Evolutionary conservation across 768 basidiomycete species (phyloP).

Genomic region (Lactarius sanguifluus): DNA sequence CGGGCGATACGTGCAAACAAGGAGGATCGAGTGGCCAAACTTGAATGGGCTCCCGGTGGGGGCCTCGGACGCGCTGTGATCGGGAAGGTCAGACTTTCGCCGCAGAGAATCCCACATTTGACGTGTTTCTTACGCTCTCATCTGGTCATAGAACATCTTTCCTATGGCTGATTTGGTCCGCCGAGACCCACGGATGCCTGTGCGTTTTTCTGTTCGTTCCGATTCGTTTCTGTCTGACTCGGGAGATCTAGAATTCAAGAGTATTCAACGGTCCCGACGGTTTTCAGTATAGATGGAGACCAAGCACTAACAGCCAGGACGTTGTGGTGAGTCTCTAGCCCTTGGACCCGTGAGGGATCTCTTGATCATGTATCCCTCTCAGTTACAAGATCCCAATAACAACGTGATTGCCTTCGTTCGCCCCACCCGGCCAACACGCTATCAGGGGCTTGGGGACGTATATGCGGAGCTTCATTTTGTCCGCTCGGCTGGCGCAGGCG

Average conservation of each 20-base stretch:
- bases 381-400: slow-evolving; percentile 73
- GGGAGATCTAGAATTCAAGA: slow-evolving; percentile 39
- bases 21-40: slow-evolving; percentile 84
- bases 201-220: slow-evolving; percentile 40
- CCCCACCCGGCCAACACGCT: slow-evolving; percentile 72
- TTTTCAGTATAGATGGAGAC: slow-evolving; percentile 76
- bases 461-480: slow-evolving; percentile 84
- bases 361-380: neutral
- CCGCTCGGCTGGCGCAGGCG: slow-evolving; percentile 74
- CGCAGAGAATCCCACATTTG: slow-evolving; percentile 33
- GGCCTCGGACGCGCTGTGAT: slow-evolving; percentile 83
- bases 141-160: slow-evolving; percentile 56
- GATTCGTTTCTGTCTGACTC: slow-evolving; percentile 22
- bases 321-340: slow-evolving; percentile 46
- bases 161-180: slow-evolving; percentile 84
- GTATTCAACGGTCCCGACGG: slow-evolving; percentile 84
- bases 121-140: slow-evolving; percentile 21
- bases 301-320: slow-evolving; percentile 49
- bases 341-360: slow-evolving; percentile 16
- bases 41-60: slow-evolving; percentile 83
- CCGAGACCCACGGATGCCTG: slow-evolving; percentile 59
- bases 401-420: slow-evolving; percentile 78
- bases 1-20: slow-evolving; percentile 80
- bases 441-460: slow-evolving; percentile 79
- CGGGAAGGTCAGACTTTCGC: slow-evolving; percentile 60